Evolutionary conservation across 768 basidiomycete genomes (phyloP).

Genomic region (Lepiota venenata): DNA sequence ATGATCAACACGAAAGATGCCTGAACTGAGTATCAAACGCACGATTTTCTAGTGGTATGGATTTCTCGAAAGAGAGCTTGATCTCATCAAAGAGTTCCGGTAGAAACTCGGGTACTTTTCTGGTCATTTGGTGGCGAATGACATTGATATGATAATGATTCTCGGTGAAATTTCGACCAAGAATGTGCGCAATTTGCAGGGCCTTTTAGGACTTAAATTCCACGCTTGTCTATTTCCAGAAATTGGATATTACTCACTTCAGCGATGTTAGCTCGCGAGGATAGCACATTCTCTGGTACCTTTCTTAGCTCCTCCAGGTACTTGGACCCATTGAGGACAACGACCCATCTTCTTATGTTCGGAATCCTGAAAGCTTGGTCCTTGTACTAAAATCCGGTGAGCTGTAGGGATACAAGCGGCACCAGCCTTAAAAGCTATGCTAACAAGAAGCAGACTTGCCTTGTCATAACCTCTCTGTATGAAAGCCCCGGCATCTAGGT

Average conservation of each 20-base stretch:
- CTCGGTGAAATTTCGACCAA: conserved; percentile 18
- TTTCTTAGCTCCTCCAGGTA: conserved; percentile 43
- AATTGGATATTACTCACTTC: conserved; percentile 27
- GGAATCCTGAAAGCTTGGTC: conserved; percentile 39
- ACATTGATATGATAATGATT: conserved; percentile 30
- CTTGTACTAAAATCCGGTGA: conserved; percentile 17
- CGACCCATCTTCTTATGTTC: conserved; percentile 40
- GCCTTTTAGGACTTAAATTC: conserved; percentile 3
- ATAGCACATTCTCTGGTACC: conserved; percentile 42
- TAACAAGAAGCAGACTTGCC: conserved; percentile 14
- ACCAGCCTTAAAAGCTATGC: no score
- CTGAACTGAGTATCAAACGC: neutral
- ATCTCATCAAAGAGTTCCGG: conserved; percentile 44
- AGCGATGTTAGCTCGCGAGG: conserved; percentile 21
- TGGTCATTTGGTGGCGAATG: conserved; percentile 29
- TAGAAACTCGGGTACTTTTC: conserved; percentile 35
- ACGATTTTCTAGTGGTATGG: conserved; percentile 29
- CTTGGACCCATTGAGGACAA: conserved; percentile 36
- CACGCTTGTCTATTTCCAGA: neutral
- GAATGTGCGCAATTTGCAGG: conserved; percentile 14
- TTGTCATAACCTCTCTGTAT: conserved; percentile 31
- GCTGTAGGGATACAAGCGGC: neutral
- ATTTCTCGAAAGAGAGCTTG: conserved; percentile 31
- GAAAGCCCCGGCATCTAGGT: conserved; percentile 20
- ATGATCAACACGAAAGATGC: neutral